A percentile compares a stretch with the other conserved stretches of the same genome.
These are phyloP conservation scores for Solanum megistacrolobum DNA, from an alignment of 257 asterid genomes.

Conservation along the genomic window DNA sequence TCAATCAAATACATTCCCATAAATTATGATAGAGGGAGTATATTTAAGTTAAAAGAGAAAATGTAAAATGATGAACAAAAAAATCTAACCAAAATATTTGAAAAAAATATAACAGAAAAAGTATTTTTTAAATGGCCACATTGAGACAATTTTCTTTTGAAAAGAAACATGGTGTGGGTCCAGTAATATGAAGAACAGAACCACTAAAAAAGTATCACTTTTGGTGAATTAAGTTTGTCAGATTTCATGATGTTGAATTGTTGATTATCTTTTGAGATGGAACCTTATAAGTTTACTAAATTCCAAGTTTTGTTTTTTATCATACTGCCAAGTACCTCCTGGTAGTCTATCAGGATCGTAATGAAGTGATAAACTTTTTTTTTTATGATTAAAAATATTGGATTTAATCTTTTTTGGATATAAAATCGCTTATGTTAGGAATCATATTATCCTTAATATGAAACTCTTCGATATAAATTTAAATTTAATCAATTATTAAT, in stretches of 20 bases:
- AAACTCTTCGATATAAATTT: no score
- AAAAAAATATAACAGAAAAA: neutral
- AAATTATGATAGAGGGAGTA: neutral
- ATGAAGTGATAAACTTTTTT: no score
- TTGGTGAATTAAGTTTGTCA: neutral
- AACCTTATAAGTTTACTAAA: neutral
- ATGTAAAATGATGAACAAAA: neutral
- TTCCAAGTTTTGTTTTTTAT: neutral
- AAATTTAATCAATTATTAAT: no score
- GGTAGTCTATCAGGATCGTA: no score
- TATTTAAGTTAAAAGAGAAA: neutral
- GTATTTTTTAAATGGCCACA: neutral
- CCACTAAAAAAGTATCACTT: neutral
- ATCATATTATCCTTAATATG: no score
- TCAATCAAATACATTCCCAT: neutral
- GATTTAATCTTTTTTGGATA: no score
- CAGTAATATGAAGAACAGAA: neutral
- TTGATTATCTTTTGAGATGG: neutral
- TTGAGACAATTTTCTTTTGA: neutral
- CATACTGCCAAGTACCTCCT: no score
- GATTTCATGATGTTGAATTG: neutral
- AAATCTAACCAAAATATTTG: neutral
- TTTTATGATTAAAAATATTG: no score
- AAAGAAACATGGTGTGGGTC: neutral
- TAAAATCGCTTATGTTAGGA: no score